These are phyloP conservation scores for Radiomyces spectabilis DNA, from an alignment of 192 early-diverging fungal species.

Conservation along the genomic window DNA sequence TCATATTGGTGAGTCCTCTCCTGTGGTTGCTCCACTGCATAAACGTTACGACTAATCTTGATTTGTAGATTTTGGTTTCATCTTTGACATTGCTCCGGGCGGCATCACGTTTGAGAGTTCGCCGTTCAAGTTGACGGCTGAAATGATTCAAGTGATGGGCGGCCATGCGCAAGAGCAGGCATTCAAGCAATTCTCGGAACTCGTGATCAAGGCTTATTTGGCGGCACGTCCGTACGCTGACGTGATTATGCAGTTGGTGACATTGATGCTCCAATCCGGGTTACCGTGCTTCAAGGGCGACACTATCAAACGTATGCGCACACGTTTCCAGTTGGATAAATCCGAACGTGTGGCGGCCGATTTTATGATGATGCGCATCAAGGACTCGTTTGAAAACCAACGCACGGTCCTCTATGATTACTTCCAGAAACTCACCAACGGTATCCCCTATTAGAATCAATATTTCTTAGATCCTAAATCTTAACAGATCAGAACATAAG, in stretches of 20 bases:
- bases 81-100: conserved; percentile 95
- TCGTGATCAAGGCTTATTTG: conserved; percentile 86
- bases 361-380: conserved; percentile 88
- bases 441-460: too few species aligned
- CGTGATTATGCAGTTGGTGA: conserved; percentile 82
- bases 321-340: conserved; percentile 83
- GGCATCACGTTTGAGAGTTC: conserved; percentile 92
- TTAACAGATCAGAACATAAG: too few species aligned
- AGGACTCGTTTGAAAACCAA: conserved; percentile 89
- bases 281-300: conserved; percentile 97
- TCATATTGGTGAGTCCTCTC: conserved; percentile 72
- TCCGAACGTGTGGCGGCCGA: conserved; percentile 88
- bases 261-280: conserved; percentile 91
- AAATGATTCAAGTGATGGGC: conserved; percentile 97
- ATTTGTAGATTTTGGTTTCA: conserved; percentile 90
- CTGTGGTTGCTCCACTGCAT: background rate
- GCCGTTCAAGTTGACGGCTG: conserved; percentile 96
- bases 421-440: conserved; percentile 80
- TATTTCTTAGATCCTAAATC: too few species aligned
- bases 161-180: conserved; percentile 68
- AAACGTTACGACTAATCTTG: background rate
- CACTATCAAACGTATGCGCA: conserved; percentile 76
- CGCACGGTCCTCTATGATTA: conserved; percentile 77
- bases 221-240: conserved; percentile 89
- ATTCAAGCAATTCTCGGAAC: conserved; percentile 85